Evolutionary conservation across 768 basidiomycete genomes (phyloP).

Genomic region (Psilocybe tampanensis): DNA sequence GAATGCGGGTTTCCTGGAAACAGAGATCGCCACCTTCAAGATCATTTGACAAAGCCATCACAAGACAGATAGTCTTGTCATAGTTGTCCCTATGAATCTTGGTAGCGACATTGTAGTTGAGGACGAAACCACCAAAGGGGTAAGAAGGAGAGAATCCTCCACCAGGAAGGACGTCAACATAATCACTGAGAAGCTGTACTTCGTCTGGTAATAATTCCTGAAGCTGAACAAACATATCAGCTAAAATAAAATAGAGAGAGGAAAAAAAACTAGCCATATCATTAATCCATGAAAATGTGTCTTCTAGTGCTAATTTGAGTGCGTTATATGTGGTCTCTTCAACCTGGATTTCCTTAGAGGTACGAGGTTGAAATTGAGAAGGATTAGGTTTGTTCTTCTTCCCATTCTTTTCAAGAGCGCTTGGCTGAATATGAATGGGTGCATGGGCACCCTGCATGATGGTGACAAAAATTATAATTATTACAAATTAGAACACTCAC

Average conservation of each 20-base stretch:
- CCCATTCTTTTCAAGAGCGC: not conserved
- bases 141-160: slow-evolving; percentile 19
- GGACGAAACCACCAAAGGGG: slow-evolving; percentile 25
- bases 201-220: too few relatives aligned
- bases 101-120: slow-evolving; percentile 21
- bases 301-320: not conserved
- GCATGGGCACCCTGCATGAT: not conserved
- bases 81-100: slow-evolving; percentile 11
- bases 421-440: not conserved
- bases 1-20: too few relatives aligned
- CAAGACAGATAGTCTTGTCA: slow-evolving; percentile 15
- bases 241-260: not conserved
- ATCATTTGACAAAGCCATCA: too few relatives aligned
- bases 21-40: too few relatives aligned
- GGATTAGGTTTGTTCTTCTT: not conserved
- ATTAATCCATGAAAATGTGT: not conserved
- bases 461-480: not conserved
- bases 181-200: slow-evolving; percentile 19
- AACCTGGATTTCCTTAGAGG: not conserved
- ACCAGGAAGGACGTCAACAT: slow-evolving; percentile 19
- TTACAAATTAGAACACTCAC: not conserved
- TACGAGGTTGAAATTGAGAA: not conserved
- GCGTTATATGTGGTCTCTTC: not conserved
- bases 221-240: slow-evolving; percentile 7
- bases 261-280: not conserved